phyloP scores from a whole-genome alignment of 805 yeast genomes.

The Yueomyces sp. region DNA sequence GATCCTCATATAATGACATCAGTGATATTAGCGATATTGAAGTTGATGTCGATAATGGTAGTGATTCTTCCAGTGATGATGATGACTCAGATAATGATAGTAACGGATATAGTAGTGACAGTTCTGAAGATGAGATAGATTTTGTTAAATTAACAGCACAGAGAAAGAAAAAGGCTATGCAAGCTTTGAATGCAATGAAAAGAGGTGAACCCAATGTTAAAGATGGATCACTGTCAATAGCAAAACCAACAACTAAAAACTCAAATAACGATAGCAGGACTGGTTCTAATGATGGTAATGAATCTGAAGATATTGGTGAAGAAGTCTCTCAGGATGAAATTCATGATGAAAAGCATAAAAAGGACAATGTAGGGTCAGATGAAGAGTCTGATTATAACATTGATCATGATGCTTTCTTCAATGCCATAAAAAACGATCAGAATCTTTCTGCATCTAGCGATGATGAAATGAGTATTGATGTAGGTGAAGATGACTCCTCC shows the following conservation, averaged over 20 bases:
- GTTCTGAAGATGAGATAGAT: constrained; percentile 58
- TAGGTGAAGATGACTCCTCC: constrained; percentile 23
- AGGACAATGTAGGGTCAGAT: constrained; percentile 9
- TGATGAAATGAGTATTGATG: constrained; percentile 19
- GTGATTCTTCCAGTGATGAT: constrained; percentile 23
- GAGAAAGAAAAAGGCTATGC: constrained; percentile 42
- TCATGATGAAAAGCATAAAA: constrained; percentile 25
- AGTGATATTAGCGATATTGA: constrained; percentile 19
- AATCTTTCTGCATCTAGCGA: constrained; percentile 12
- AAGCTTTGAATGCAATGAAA: constrained; percentile 28
- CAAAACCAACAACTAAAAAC: neutral
- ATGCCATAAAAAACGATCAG: constrained; percentile 17
- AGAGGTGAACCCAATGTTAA: constrained; percentile 12
- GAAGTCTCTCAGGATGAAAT: constrained; percentile 29
- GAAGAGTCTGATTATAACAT: constrained; percentile 25
- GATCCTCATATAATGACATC: constrained; percentile 7
- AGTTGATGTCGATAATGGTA: constrained; percentile 17
- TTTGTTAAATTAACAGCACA: constrained; percentile 61
- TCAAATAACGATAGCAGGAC: constrained; percentile 1
- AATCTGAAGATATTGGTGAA: constrained; percentile 41
- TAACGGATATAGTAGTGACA: constrained; percentile 30
- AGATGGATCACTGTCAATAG: neutral
- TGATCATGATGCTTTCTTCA: constrained; percentile 21
- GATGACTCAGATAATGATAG: constrained; percentile 26
- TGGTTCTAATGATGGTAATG: neutral